Base-by-base conservation (phyloP, 176 grass and related monocot species). In the Hsuehochloa calcarea region DNA sequence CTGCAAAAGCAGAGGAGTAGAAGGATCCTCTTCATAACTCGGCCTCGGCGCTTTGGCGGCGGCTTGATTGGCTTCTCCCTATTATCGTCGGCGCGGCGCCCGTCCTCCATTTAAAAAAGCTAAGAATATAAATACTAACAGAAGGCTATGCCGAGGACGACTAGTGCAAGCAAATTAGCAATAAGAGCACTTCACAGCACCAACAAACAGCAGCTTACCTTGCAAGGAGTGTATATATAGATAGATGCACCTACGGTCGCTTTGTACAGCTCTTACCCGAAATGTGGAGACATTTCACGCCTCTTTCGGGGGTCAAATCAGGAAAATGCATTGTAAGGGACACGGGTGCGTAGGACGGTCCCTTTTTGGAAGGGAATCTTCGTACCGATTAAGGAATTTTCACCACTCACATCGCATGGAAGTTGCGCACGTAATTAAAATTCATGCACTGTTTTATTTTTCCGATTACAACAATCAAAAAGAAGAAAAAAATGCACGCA, bases 1-100 rank as follows among this genome's bases (percentile, higher is more conserved):
- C 54, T 4, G 44, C 80, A 49, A 9, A 60, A 61, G 80, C 49
- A 83, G 80, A 72, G 80, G 47, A 72, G 17, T 55, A 16, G 8
- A 16, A 83, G 14, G 29, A 83, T 73, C 23, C 54, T 23, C 52
- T 7, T 47, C 38, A 62, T 12, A 34, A 73, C 68, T 4, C 68
- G 52, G 16, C 68, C 68, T 29, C 29, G 0, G 37, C 38, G 37
- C 68, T 73, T 73, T 4, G 51, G 23, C 27, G 5, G 45, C 44
- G 14, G 23, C 25, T 50, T 51, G 44, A 23, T 10, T 31, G 23
- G 44, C n/a, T 51, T 51, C 13, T 29, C 10, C 11, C 40, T 5
- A 10, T 45, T 0, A 34, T 49, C n/a, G 66, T 14, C 51, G 51
- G 51, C 9, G 65, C 65, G 8, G 65, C 65, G 37, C 8, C 20